These are phyloP conservation scores for Euptelea pleiosperma DNA, from an alignment of 164 flowering plant species.

Conservation along the genomic window DNA sequence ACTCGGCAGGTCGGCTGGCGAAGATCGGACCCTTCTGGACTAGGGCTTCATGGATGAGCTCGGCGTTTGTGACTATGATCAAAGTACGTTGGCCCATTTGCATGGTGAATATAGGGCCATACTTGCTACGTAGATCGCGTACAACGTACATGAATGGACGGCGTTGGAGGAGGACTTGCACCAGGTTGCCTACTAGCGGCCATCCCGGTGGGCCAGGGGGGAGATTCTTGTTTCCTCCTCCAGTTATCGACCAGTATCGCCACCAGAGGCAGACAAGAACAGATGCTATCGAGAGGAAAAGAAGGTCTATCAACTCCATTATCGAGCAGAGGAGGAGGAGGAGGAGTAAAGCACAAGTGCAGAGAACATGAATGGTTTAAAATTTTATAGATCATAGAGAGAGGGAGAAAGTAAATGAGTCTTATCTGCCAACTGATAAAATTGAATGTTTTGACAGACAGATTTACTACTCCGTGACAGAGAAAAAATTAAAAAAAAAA, in stretches of 20 bases:
- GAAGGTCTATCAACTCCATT: slow-evolving; percentile 49
- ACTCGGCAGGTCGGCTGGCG: slow-evolving; percentile 79
- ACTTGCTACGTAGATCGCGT: slow-evolving; percentile 56
- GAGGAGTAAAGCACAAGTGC: neutral
- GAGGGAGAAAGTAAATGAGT: slow-evolving; percentile 17
- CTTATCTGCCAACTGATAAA: slow-evolving; percentile 21
- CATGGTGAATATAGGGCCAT: slow-evolving; percentile 91
- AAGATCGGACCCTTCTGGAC: slow-evolving; percentile 64
- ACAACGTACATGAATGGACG: slow-evolving; percentile 65
- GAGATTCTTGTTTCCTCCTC: slow-evolving; percentile 42
- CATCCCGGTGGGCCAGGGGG: slow-evolving; percentile 92
- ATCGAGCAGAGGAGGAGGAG: neutral
- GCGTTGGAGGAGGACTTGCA: slow-evolving; percentile 63
- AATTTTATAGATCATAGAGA: neutral
- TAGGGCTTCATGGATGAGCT: slow-evolving; percentile 82
- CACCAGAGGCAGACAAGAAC: slow-evolving; percentile 51
- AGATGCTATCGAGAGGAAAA: slow-evolving; percentile 23
- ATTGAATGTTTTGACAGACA: slow-evolving; percentile 19
- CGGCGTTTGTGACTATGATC: slow-evolving; percentile 58
- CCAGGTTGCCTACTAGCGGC: slow-evolving; percentile 83
- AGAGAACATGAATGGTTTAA: neutral
- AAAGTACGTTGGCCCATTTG: slow-evolving; percentile 85
- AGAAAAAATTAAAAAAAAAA: no score
- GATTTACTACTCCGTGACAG: no score
- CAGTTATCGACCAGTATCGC: slow-evolving; percentile 41